A percentile compares a stretch with the other conserved stretches of the same genome.
These are phyloP conservation scores for Crithidia bombi DNA, from an alignment of 208 protist genomes.

Conservation along the genomic window DNA sequence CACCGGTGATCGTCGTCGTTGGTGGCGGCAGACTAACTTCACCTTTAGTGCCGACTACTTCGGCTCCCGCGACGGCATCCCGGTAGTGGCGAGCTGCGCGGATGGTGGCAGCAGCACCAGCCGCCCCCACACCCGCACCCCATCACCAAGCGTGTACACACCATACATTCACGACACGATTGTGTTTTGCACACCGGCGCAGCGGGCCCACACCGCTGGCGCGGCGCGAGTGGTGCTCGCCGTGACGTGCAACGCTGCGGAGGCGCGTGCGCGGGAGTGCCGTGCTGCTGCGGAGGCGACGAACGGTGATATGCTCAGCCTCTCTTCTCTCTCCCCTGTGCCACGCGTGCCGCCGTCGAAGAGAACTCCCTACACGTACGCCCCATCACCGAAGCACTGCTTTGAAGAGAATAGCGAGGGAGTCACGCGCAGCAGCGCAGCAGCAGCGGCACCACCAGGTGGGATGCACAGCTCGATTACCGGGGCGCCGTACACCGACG, in stretches of 20 bases:
- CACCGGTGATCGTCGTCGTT: conserved; percentile 31
- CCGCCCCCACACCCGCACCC: neutral
- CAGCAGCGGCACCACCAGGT: neutral
- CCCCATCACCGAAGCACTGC: conserved; percentile 1
- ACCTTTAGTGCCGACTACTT: conserved; percentile 30
- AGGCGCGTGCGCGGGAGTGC: conserved; percentile 36
- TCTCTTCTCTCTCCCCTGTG: conserved; percentile 8
- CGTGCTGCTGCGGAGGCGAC: conserved; percentile 17
- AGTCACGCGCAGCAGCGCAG: neutral
- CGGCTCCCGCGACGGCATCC: neutral
- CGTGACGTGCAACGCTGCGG: conserved; percentile 49
- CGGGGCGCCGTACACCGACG: neutral
- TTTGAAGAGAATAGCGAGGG: neutral
- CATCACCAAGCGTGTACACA: conserved; percentile 15
- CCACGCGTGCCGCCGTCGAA: conserved; percentile 2
- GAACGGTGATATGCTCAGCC: conserved; percentile 11
- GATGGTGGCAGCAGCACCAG: no score
- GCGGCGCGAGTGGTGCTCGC: conserved; percentile 27
- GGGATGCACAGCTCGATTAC: conserved; percentile 1
- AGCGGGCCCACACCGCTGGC: neutral
- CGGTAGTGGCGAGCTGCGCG: neutral
- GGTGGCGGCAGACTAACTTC: conserved; percentile 43
- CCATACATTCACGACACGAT: conserved; percentile 68
- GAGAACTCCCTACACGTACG: neutral
- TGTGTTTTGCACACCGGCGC: conserved; percentile 34